Conservation (phyloP, 2,329 filamentous ascomycete species). For the Didymellaceae sp. region DNA sequence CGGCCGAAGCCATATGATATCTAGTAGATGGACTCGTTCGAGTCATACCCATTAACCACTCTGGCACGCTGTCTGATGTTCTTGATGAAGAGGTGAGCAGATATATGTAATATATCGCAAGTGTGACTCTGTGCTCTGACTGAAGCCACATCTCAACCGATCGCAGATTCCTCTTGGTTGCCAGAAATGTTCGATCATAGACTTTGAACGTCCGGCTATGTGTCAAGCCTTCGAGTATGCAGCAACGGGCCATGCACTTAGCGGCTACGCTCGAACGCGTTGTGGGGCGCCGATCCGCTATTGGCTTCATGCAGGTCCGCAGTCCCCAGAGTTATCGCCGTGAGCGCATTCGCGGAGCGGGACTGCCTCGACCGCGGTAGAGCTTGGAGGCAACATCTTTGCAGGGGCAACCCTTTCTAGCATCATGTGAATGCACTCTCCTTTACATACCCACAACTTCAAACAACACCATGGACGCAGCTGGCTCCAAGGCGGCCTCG, state of each 20-base stretch:
- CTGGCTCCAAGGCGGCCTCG: slow-evolving; percentile 48
- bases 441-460: background rate
- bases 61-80: slow-evolving; percentile 16
- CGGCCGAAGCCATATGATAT: slow-evolving; percentile 39
- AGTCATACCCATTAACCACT: slow-evolving; percentile 36
- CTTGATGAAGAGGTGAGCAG: background rate
- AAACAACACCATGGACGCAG: slow-evolving; percentile 46
- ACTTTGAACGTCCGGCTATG: background rate
- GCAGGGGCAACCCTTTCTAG: background rate
- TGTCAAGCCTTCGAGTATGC: background rate
- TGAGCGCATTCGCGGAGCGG: slow-evolving; percentile 18
- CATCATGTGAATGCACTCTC: slow-evolving; percentile 14
- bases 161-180: too few relatives aligned
- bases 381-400: slow-evolving; percentile 1
- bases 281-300: slow-evolving; percentile 18
- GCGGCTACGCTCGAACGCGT: background rate
- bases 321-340: slow-evolving; percentile 28
- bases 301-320: slow-evolving; percentile 43
- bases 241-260: slow-evolving; percentile 8
- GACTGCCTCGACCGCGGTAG: slow-evolving; percentile 1
- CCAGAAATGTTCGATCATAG: too few relatives aligned
- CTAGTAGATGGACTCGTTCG: slow-evolving; percentile 26
- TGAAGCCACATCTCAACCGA: too few relatives aligned
- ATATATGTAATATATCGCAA: background rate
- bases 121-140: too few relatives aligned